Percentiles rank a stretch among this genome's conserved stretches.
Evolutionary conservation across 192 early-diverging fungal genomes (phyloP).

Genomic region (Coemansia sp.): DNA sequence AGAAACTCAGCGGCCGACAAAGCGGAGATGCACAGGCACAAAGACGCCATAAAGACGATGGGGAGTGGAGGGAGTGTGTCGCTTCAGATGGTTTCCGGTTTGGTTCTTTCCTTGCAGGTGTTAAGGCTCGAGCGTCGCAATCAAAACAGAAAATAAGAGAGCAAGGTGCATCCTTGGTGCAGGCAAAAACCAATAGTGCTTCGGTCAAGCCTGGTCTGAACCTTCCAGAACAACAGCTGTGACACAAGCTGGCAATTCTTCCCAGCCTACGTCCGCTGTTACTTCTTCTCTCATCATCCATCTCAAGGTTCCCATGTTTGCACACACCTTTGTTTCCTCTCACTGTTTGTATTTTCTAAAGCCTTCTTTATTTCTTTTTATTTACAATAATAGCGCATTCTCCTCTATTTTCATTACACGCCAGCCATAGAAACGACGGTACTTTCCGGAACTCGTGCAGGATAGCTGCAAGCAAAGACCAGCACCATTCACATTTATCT

Average conservation of each 20-base stretch:
- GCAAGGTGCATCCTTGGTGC: not conserved
- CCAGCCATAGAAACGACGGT: not conserved
- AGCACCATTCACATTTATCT: not conserved
- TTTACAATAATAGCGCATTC: conserved; percentile 9
- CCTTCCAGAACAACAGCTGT: not conserved
- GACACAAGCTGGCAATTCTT: too few species aligned
- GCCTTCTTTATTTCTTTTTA: not conserved
- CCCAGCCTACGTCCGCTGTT: not conserved
- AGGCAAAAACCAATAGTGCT: not conserved
- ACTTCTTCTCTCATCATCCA: conserved; percentile 5
- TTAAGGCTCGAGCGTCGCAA: not conserved
- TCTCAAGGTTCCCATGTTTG: not conserved
- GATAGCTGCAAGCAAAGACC: not conserved
- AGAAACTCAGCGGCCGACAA: not conserved
- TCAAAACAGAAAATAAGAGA: not conserved
- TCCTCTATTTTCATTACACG: not conserved
- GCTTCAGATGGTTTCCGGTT: conserved; percentile 7
- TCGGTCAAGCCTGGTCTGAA: too few species aligned
- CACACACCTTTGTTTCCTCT: conserved; percentile 5
- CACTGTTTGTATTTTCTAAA: not conserved
- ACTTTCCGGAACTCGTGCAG: not conserved
- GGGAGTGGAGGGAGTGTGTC: not conserved
- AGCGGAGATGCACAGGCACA: not conserved
- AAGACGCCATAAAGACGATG: not conserved
- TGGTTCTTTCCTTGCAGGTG: not conserved